These are phyloP conservation scores for Fusarium transvaalense DNA, from an alignment of 2,329 filamentous ascomycete genomes.

Conservation along the genomic window DNA sequence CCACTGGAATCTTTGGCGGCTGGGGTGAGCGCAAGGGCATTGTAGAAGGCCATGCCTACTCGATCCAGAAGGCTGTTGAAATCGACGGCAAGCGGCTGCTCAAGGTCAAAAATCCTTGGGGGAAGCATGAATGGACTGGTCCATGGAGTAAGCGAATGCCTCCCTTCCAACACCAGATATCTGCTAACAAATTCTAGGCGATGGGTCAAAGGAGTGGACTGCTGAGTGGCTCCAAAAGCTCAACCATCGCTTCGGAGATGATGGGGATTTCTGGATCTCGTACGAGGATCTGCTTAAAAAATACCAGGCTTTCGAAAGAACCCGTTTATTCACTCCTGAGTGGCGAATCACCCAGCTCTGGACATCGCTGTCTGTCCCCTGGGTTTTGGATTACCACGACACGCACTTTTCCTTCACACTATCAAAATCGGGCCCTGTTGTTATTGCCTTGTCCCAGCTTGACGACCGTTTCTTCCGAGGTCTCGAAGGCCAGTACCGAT, in stretches of 20 bases:
- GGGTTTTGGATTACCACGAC: conserved; percentile 68
- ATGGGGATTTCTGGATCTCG: conserved; percentile 74
- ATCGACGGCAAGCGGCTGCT: conserved; percentile 71
- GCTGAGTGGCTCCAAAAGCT: conserved; percentile 81
- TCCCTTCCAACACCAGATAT: rapidly evolving
- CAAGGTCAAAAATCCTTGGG: conserved; percentile 82
- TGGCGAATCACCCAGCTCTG: conserved; percentile 64
- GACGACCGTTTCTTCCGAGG: conserved; percentile 70
- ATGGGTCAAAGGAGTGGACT: conserved; percentile 88
- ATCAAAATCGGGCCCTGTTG: conserved; percentile 62
- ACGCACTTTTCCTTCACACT: conserved; percentile 65
- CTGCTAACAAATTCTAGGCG: conserved; percentile 56
- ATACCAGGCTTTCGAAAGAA: conserved; percentile 69
- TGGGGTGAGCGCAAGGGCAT: conserved; percentile 66
- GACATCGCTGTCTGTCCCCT: conserved; percentile 67
- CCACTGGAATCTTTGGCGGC: conserved; percentile 58
- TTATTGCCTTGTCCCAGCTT: conserved; percentile 69
- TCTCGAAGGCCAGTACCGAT: conserved; percentile 68
- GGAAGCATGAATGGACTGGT: conserved; percentile 83
- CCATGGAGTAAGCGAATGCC: conserved; percentile 70
- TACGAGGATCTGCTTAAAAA: conserved; percentile 70
- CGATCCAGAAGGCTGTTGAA: conserved; percentile 70
- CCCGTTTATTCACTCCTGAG: conserved; percentile 67
- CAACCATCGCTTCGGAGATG: conserved; percentile 80
- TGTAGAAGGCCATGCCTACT: conserved; percentile 70